Base-by-base conservation (phyloP, 2,329 filamentous ascomycete species). In the Nemania sp. region DNA sequence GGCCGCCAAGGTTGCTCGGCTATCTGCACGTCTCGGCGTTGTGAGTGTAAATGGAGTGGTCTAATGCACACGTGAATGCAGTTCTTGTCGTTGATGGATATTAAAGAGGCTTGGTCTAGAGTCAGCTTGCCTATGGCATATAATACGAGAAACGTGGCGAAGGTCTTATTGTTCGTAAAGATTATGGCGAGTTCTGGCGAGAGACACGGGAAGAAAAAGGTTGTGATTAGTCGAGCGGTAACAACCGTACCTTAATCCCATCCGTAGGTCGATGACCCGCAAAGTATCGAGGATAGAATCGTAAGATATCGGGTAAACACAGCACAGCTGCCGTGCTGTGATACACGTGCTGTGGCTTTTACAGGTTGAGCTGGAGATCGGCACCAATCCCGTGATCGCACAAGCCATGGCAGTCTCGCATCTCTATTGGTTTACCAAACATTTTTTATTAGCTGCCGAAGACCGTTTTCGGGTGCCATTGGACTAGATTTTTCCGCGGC, bases 11-110 rank as follows among this genome's bases (percentile, higher is more conserved):
- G 17, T 30, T 37, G 37, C 33, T 41, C 36, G 44, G 30, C 48
- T 22, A 36, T 42, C 52, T 61, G 58, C 58, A 53, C 20, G 52
- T 43, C 39, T 61, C 58, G 58, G 55, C 34, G 47, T 39, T 49
- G 52, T 45, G 50, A 58, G 36, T 22, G 33, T 50, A 60, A 45
- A 52, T 42, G 43, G 28, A 20, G 26, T n/a, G 23, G 40, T 19
- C 30, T 12, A 31, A 46, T 47, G 19, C 24, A 11, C 48, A 52
- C 55, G 54, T 49, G 51, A 36, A 23, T 31, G 23, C 23, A 41
- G 22, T n/a, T 48, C 37, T 17, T 20, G 28, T 31, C 26, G 24
- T 30, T 14, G 17, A 22, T n/a, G 24, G 17, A 19, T 37, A 14
- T 46, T 30, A 24, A 33, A 30, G 22, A 30, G 46, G 47, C 31